Percentiles rank a stretch among this genome's conserved stretches.
phyloP scores from a whole-genome alignment of 371 early-diverging fungal genomes.

The Mortierella sp. region DNA sequence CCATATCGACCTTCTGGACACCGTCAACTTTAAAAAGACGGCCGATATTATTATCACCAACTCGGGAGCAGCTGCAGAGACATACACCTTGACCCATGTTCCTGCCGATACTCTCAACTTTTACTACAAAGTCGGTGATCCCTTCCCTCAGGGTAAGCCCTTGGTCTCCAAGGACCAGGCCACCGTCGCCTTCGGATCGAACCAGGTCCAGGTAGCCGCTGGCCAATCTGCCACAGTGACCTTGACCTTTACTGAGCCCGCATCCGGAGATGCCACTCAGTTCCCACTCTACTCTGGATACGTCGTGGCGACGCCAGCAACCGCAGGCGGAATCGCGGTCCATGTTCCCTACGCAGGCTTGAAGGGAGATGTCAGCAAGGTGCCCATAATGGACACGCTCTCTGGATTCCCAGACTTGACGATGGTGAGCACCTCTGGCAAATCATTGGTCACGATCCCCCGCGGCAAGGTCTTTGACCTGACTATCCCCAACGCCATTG shows the following conservation, averaged over 20 bases:
- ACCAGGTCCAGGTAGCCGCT: slow-evolving; percentile 52
- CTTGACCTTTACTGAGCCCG: slow-evolving; percentile 45
- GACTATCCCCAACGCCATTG: neutral
- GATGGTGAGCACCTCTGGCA: neutral
- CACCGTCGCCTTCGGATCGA: slow-evolving; percentile 45
- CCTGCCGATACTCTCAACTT: slow-evolving; percentile 64
- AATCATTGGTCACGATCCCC: neutral
- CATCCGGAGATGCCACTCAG: slow-evolving; percentile 23
- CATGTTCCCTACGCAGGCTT: slow-evolving; percentile 36
- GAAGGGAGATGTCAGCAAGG: slow-evolving; percentile 46
- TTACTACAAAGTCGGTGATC: slow-evolving; percentile 36
- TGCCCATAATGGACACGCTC: slow-evolving; percentile 62
- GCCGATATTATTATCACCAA: slow-evolving; percentile 71
- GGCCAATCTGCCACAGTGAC: slow-evolving; percentile 57
- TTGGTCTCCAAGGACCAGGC: slow-evolving; percentile 53
- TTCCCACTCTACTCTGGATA: slow-evolving; percentile 51
- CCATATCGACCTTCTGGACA: slow-evolving; percentile 75
- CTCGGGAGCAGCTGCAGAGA: slow-evolving; percentile 62
- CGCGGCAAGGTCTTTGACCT: neutral
- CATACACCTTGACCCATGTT: slow-evolving; percentile 65
- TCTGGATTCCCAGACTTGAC: slow-evolving; percentile 17
- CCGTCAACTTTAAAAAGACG: slow-evolving; percentile 56
- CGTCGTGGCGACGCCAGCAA: slow-evolving; percentile 31
- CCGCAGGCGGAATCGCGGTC: slow-evolving; percentile 18
- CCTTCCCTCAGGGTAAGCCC: slow-evolving; percentile 39